A percentile compares a stretch with the other conserved stretches of the same genome.
Conservation (phyloP, 352 stramenopile species). For the Phytophthora ohioensis region DNA sequence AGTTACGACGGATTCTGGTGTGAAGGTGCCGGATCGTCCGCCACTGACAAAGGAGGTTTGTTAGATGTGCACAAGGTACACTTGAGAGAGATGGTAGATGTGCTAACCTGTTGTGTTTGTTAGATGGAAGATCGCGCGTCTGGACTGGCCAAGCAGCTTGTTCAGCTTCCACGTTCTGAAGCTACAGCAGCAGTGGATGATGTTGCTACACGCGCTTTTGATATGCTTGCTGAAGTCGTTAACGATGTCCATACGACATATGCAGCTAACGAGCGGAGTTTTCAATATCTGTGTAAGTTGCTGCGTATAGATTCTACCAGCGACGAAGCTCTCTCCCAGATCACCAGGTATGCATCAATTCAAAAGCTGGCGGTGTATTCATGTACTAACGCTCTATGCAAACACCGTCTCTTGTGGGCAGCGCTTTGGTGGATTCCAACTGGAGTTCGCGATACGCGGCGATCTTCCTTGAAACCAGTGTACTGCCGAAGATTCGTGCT, state of each 20-base stretch:
- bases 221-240: conserved; percentile 68
- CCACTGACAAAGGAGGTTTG: conserved; percentile 44
- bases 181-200: conserved; percentile 38
- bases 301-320: conserved; percentile 58
- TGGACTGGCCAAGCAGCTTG: conserved; percentile 56
- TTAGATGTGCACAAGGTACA: neutral
- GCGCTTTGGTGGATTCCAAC: conserved; percentile 64
- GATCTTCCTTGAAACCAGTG: conserved; percentile 62
- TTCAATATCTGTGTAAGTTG: conserved; percentile 51
- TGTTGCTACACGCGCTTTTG: conserved; percentile 36
- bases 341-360: conserved; percentile 48
- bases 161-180: conserved; percentile 46
- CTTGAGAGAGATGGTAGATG: neutral
- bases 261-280: conserved; percentile 60
- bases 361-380: neutral
- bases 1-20: neutral
- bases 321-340: conserved; percentile 69
- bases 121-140: conserved; percentile 59
- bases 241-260: conserved; percentile 68
- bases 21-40: conserved; percentile 25
- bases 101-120: neutral
- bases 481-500: conserved; percentile 64
- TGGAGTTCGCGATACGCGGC: conserved; percentile 77
- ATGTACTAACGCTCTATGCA: neutral
- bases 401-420: conserved; percentile 21